phyloP scores from a whole-genome alignment of 1,284 basidiomycete species.

The Ganoderma lucidum region DNA sequence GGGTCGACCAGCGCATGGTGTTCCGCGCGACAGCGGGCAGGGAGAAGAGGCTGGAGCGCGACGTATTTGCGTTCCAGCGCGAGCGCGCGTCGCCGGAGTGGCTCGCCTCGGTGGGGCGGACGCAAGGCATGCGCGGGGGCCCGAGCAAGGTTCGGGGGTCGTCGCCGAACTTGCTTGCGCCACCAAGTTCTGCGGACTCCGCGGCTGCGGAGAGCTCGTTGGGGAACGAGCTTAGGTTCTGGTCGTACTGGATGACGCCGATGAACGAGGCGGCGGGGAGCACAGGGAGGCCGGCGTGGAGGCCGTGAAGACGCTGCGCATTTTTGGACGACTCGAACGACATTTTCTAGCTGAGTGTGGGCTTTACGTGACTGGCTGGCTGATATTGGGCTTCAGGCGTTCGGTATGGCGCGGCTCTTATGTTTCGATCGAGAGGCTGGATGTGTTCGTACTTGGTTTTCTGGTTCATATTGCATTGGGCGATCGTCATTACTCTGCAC shows the following conservation, averaged over 20 bases:
- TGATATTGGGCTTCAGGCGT: slow-evolving; percentile 3
- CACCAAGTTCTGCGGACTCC: background rate
- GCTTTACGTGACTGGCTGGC: background rate
- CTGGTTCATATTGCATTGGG: slow-evolving; percentile 2
- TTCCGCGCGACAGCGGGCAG: background rate
- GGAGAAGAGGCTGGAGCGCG: slow-evolving; percentile 3
- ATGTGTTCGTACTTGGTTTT: background rate
- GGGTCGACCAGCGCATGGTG: slow-evolving; percentile 1
- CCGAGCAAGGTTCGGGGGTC: background rate
- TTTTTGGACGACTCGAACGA: background rate
- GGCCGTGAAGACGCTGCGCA: slow-evolving; percentile 13
- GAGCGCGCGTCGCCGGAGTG: slow-evolving; percentile 6
- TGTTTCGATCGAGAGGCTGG: background rate
- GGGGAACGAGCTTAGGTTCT: slow-evolving; percentile 18
- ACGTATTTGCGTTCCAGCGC: slow-evolving; percentile 7
- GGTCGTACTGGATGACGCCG: slow-evolving; percentile 26
- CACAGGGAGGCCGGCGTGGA: slow-evolving; percentile 15
- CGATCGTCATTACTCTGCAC: background rate
- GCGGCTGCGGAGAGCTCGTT: background rate
- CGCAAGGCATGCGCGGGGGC: background rate
- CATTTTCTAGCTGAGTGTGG: background rate
- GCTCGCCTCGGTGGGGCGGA: background rate
- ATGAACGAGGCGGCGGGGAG: slow-evolving; percentile 12
- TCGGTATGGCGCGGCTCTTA: background rate
- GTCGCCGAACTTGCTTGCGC: background rate